Evolutionary conservation across 2,329 filamentous ascomycete species (phyloP).

Genomic region (Triangularia setosa): DNA sequence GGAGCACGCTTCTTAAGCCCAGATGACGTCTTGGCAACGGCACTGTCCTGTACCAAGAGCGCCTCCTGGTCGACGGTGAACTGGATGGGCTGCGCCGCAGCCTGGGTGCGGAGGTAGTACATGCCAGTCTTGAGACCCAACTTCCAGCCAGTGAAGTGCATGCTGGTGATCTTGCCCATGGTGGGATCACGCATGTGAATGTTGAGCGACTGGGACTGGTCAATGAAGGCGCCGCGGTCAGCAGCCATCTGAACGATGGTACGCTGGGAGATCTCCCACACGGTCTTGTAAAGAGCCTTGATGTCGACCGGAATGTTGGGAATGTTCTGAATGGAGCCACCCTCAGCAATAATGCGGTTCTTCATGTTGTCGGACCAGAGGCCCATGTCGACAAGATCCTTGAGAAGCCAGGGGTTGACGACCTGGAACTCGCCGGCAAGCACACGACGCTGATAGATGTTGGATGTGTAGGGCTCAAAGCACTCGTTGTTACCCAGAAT

Average conservation of each 20-base stretch:
- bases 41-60: conserved; percentile 80
- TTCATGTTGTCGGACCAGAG: conserved; percentile 99
- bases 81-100: conserved; percentile 92
- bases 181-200: conserved; percentile 99
- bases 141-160: conserved; percentile 99
- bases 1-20: conserved; percentile 66
- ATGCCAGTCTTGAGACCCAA: conserved; percentile 98
- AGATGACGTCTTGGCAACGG: conserved; percentile 58
- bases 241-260: conserved; percentile 96
- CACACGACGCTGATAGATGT: conserved; percentile 98
- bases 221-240: conserved; percentile 96
- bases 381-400: conserved; percentile 96
- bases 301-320: conserved; percentile 94
- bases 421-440: conserved; percentile 98
- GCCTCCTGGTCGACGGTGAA: conserved; percentile 98
- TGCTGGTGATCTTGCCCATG: conserved; percentile 99
- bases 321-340: conserved; percentile 93
- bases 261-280: conserved; percentile 98
- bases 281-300: conserved; percentile 98
- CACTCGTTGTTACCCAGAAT: conserved; percentile 99
- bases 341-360: conserved; percentile 98
- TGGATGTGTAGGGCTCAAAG: conserved; percentile 99
- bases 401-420: conserved; percentile 97
- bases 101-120: conserved; percentile 99
- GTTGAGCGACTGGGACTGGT: conserved; percentile 98